Conservation (phyloP, 306 rosid species). For the Lupinus albus region DNA sequence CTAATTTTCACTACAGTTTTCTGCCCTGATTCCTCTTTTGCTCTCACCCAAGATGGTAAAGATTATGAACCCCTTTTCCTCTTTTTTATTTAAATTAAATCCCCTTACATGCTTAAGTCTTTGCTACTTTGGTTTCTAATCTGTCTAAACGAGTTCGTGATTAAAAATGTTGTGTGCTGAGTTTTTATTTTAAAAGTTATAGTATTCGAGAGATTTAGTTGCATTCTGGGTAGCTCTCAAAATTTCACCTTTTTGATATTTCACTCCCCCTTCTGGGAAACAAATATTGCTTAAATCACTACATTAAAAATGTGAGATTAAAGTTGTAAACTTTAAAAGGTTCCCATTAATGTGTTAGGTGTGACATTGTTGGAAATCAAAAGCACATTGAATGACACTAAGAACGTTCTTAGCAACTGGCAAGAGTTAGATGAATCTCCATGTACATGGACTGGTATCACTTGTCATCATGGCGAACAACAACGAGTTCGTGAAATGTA, state of each 20-base stretch:
- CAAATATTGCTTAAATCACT: neutral
- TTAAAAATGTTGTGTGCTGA: no score
- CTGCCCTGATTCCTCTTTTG: no score
- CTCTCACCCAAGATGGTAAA: no score
- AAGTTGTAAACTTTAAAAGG: constrained; percentile 30
- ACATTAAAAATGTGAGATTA: neutral
- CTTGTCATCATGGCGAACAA: constrained; percentile 77
- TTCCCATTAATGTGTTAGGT: constrained; percentile 54
- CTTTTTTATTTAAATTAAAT: no score
- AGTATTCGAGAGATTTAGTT: neutral
- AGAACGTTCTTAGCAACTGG: constrained; percentile 75
- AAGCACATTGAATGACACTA: constrained; percentile 70
- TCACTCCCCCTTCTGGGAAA: neutral
- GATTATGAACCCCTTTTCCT: no score
- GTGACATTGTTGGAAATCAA: constrained; percentile 77
- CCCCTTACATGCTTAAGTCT: no score
- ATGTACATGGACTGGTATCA: constrained; percentile 91
- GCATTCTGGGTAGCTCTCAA: constrained; percentile 13
- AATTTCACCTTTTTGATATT: neutral
- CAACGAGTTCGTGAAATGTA: constrained; percentile 80
- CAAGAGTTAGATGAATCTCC: constrained; percentile 70
- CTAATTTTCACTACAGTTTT: no score
- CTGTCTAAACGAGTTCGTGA: no score
- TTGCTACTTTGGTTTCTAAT: no score
- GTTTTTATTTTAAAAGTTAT: no score